Evolutionary conservation across 148 eudicot species (phyloP), one percentile per base, ranked within the genome.

Genomic region (Amaranthus cruentus): DNA sequence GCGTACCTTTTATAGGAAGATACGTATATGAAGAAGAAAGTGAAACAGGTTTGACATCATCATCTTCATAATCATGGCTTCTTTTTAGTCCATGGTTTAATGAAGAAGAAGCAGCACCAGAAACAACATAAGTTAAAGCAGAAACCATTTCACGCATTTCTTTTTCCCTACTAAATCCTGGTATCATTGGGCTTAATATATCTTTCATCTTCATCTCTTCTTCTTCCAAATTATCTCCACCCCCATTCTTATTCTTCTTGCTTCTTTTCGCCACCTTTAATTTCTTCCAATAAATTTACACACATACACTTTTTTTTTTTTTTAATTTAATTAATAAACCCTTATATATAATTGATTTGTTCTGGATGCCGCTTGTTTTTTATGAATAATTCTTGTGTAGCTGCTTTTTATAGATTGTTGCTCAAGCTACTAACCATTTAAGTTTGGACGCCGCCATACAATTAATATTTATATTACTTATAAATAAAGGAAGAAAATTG

Each of bases 91-190:
- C 77, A 55, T 15, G 59, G 18, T n/a, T 44, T 1, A 6, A 28
- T 28, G 69, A 21, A 6, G 62, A 55, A 44, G 70, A 51, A 4
- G 47, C 43, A 2, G 68, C 52, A 14, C 92, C 88, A 2, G 92
- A 75, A 38, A 88, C 84, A 55, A 90, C 96, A 60, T 70, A 92
- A 4, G 90, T 81, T 28, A 90, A 83, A 13, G 92, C 96, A 1
- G 91, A 85, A 42, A 90, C 96, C 83, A 90, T 90, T 8, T 81
- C 87, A 1, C 71, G 43, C 86, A 84, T 88, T 70, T 90, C 96
- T 8, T 65, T 60, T 54, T 90, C 92, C 50, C 92, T 77, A 21
- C 73, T 82, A 48, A 82, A 68, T n/a, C 88, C 89, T 3, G 71
- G 62, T 78, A 84, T 51, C 84, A 81, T 77, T 3, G 86, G 84